Base-by-base conservation (phyloP, 495 filamentous ascomycete species). In the Aspergillus bertholletiae region DNA sequence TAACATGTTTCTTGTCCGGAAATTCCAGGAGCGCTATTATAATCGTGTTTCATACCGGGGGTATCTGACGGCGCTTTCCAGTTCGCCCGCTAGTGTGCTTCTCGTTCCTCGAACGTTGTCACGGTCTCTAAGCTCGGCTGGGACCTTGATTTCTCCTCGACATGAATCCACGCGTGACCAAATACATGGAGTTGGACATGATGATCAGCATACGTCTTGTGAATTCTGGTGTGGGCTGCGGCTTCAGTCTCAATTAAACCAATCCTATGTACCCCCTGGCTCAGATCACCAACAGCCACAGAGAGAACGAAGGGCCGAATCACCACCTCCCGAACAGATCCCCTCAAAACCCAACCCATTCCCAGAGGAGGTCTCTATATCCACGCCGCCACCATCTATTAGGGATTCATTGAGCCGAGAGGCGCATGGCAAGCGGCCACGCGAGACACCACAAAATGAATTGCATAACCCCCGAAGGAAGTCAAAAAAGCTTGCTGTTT, bases 171-270 rank as follows among this genome's bases (percentile, higher is more conserved):
- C 21, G 27, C 1, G 22, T n/a, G 32, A 41, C 13, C 1, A 26
- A 5, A 9, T 13, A 13, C 37, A 45, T 22, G 39, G 20, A 28
- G 15, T 27, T 11, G 21, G 23, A 22, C 18, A 32, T 21, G 32
- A 53, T 46, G 45, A 49, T 11, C 50, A 52, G 27, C 7, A 37
- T 5, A 18, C 35, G 7, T 50, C 46, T 17, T 46, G 47, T 52
- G 56, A 59, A 48, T 52, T 49, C 8, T 61, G 55, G 62, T 50
- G 47, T 34, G 50, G 30, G n/a, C 41, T 58, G 15, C 54, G 56
- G 41, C 53, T 55, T 23, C 52, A 57, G 17, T 55, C 62, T 26
- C 47, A 44, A 5, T 32, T 65, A 34, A 65, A 56, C 34, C 50
- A 54, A 24, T 45, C 28, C 1, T 56, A 37, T 32, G 21, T 11